Evolutionary conservation across 495 filamentous ascomycete species (phyloP), one percentile per base, ranked within the genome.

Genomic region (Aspergillus bertholletiae): DNA sequence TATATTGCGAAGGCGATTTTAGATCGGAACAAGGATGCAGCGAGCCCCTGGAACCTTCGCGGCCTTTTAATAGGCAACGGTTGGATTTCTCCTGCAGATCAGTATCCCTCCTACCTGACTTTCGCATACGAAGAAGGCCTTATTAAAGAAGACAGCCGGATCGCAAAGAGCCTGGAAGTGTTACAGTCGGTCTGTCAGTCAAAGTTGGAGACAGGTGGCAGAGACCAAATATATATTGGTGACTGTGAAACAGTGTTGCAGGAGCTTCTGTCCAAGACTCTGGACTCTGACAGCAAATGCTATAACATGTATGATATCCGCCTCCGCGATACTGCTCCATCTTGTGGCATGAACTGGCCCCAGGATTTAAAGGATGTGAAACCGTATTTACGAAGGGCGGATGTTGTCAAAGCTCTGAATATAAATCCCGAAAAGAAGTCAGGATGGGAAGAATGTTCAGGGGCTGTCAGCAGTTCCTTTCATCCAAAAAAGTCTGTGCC

Each of bases 291-390:
- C 46, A 79, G 80, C 46, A 64, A 81, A 40, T 98, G 94, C 70
- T 64, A 82, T 63, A 98, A 98, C 70, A 94, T 96, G 87, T 98
- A 98, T 69, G 94, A 98, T 70, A 75, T 97, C 27, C 89, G 95
- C 37, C 75, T 96, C 12, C 78, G 73, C 40, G 94, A 97, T 65
- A 59, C 62, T 4, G 87, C 76, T 58, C 85, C 85, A 6, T 82
- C 82, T 45, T 98, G 94, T 65, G 94, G 94, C 51, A 94, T 94
- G 90, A 89, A 88, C 73, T 98, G 94, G 94, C 94, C 94, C 9
- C 86, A 89, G 34, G 95, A 97, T 69, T 74, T 98, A 51, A 64
- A 53, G 18, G 66, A 80, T 30, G 81, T 97, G 9, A 88, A 84
- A 7, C 91, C 90, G 0, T 98, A 97, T 67, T 80, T 98, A 30